phyloP scores from a whole-genome alignment of 352 stramenopile species.

The Elongisporangium anandrum region DNA sequence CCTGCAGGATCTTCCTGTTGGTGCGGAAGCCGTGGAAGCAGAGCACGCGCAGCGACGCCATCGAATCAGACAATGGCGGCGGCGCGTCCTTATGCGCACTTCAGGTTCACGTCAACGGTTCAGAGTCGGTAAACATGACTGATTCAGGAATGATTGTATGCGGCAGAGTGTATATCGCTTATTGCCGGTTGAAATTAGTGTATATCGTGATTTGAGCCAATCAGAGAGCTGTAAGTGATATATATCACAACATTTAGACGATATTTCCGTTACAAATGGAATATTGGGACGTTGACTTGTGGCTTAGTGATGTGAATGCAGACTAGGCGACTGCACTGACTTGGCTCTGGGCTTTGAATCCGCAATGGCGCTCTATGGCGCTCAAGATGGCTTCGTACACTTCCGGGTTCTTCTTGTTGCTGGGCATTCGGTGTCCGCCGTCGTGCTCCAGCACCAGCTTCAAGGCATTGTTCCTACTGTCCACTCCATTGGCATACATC shows the following conservation, averaged over 20 bases:
- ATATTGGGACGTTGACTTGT: no score
- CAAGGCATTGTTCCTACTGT: background rate
- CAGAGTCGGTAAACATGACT: background rate
- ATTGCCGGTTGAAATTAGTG: background rate
- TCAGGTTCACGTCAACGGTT: background rate
- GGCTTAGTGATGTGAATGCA: background rate
- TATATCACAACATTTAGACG: background rate
- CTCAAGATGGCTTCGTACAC: constrained; percentile 19
- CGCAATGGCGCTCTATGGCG: constrained; percentile 23
- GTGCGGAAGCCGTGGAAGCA: constrained; percentile 26
- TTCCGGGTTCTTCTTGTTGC: constrained; percentile 12
- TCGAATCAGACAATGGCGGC: background rate
- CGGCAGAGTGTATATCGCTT: no score
- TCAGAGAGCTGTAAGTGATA: background rate
- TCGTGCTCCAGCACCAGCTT: constrained; percentile 28
- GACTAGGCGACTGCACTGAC: background rate
- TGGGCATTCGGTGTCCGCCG: constrained; percentile 30
- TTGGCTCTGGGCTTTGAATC: background rate
- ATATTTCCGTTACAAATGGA: background rate
- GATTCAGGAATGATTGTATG: background rate
- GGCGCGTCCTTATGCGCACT: background rate
- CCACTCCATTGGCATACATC: constrained; percentile 14
- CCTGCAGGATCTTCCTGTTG: constrained; percentile 16
- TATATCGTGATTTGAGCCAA: background rate
- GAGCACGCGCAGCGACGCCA: constrained; percentile 13